phyloP scores from a whole-genome alignment of 805 yeast genomes.

The Blastobotrys americana region DNA sequence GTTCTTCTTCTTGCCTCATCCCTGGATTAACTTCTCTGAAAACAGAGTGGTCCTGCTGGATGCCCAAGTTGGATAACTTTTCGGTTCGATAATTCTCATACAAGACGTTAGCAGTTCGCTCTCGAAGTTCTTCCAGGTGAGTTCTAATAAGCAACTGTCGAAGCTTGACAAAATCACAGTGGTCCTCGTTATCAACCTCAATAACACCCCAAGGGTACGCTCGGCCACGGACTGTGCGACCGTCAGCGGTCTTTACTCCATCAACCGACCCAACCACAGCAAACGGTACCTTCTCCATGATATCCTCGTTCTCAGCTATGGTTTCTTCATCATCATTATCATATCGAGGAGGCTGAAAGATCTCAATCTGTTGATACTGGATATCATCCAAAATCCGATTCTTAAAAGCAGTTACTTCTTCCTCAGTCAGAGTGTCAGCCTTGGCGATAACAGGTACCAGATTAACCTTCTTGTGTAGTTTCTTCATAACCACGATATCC shows the following conservation, averaged over 20 bases:
- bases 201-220: constrained; percentile 95
- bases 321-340: constrained; percentile 85
- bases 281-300: constrained; percentile 73
- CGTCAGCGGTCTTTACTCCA: constrained; percentile 60
- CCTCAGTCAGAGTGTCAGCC: constrained; percentile 86
- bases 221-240: constrained; percentile 82
- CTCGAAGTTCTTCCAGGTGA: constrained; percentile 90
- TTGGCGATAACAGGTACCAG: constrained; percentile 92
- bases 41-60: constrained; percentile 87
- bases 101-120: constrained; percentile 63
- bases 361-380: constrained; percentile 59
- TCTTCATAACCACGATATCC: constrained; percentile 82
- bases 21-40: constrained; percentile 93
- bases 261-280: constrained; percentile 89
- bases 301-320: constrained; percentile 51
- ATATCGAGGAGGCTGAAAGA: constrained; percentile 70
- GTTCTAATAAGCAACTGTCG: constrained; percentile 84
- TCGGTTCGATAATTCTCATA: constrained; percentile 87
- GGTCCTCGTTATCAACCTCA: constrained; percentile 90
- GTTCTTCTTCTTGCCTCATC: constrained; percentile 88
- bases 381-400: constrained; percentile 71
- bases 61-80: constrained; percentile 73
- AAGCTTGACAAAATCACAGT: constrained; percentile 83
- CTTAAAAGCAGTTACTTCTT: constrained; percentile 73
- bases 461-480: constrained; percentile 84